Conservation (phyloP, 352 stramenopile species). For the Phytopythium helicoides region DNA sequence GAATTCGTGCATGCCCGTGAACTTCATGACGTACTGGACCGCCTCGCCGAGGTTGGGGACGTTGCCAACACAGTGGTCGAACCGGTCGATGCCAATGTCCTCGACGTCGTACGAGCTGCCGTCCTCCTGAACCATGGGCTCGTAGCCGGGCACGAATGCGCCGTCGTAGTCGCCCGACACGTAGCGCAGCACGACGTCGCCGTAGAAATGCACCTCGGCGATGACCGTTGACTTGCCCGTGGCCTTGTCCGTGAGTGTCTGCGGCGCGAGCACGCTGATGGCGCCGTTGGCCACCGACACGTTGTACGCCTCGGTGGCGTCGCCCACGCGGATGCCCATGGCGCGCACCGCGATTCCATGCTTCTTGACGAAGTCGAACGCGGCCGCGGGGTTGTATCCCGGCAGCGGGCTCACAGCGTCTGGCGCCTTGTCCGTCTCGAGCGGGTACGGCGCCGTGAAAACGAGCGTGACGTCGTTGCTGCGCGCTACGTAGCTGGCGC, state of each 20-base stretch:
- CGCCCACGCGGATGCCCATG: slow-evolving; percentile 80
- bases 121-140: slow-evolving; percentile 48
- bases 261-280: slow-evolving; percentile 48
- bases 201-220: slow-evolving; percentile 86
- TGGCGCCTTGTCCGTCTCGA: slow-evolving; percentile 55
- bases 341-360: slow-evolving; percentile 81
- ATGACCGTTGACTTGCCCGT: slow-evolving; percentile 57
- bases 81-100: slow-evolving; percentile 82
- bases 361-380: slow-evolving; percentile 77
- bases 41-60: slow-evolving; percentile 89
- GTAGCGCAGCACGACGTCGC: slow-evolving; percentile 86
- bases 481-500: slow-evolving; percentile 84
- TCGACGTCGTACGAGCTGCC: too few species aligned
- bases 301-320: slow-evolving; percentile 80
- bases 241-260: slow-evolving; percentile 52
- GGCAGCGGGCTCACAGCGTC: slow-evolving; percentile 50
- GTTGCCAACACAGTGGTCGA: slow-evolving; percentile 91
- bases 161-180: slow-evolving; percentile 77
- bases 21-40: slow-evolving; percentile 77
- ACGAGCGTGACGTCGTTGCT: slow-evolving; percentile 81
- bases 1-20: slow-evolving; percentile 92
- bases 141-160: slow-evolving; percentile 77
- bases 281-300: slow-evolving; percentile 70
- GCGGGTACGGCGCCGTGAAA: slow-evolving; percentile 88
- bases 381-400: slow-evolving; percentile 59